Percentiles rank a stretch among this genome's conserved stretches.
These are phyloP conservation scores for Rhizomucor pusillus DNA, from an alignment of 371 early-diverging fungal genomes.

Conservation along the genomic window DNA sequence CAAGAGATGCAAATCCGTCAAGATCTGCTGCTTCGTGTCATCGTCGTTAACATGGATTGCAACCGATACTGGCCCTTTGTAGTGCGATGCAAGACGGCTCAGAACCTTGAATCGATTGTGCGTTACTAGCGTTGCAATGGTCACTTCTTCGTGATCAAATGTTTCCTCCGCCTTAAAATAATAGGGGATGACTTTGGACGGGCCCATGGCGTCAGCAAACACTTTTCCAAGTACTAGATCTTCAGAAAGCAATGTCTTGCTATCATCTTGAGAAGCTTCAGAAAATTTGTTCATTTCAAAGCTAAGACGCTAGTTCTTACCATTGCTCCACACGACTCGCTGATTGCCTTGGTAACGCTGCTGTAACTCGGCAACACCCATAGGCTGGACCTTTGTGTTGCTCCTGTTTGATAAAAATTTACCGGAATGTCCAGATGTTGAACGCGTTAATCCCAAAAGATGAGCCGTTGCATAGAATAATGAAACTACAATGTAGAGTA, in stretches of 20 bases:
- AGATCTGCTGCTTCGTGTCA: constrained; percentile 38
- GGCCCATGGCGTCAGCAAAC: constrained; percentile 59
- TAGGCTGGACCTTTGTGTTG: constrained; percentile 6
- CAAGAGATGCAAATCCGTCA: constrained; percentile 47
- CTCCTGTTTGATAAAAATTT: not conserved
- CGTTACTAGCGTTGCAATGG: constrained; percentile 57
- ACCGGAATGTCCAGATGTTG: constrained; percentile 1
- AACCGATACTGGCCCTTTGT: constrained; percentile 60
- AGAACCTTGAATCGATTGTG: constrained; percentile 48
- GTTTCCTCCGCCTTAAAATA: constrained; percentile 48
- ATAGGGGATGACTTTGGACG: constrained; percentile 59
- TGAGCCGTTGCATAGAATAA: constrained; percentile 29
- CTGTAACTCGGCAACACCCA: constrained; percentile 18
- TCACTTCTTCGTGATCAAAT: constrained; percentile 52
- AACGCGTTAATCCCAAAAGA: constrained; percentile 17
- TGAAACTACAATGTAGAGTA: constrained; percentile 25
- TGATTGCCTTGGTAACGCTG: constrained; percentile 23
- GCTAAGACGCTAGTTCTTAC: constrained; percentile 13
- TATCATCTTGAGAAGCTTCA: constrained; percentile 4
- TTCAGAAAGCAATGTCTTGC: constrained; percentile 27
- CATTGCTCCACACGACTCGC: constrained; percentile 21
- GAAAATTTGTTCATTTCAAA: not conserved
- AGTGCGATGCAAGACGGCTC: constrained; percentile 51
- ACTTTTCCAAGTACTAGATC: constrained; percentile 53
- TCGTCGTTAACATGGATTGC: constrained; percentile 64